Evolutionary conservation across 2,329 filamentous ascomycete species (phyloP).

Genomic region (Exophiala bonariae): DNA sequence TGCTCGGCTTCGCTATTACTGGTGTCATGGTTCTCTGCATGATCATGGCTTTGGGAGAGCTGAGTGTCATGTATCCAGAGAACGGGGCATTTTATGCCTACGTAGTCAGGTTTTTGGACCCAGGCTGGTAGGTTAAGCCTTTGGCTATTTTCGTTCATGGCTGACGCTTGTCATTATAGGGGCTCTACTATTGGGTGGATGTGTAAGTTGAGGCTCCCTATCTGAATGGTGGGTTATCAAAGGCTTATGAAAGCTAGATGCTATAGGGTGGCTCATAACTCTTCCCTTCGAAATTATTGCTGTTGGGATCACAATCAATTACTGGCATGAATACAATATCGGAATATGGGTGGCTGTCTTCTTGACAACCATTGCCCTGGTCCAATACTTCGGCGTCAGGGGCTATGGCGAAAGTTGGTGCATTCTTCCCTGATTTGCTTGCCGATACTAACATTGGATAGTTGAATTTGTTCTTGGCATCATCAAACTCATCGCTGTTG

Average conservation of each 20-base stretch:
- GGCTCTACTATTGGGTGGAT: conserved; percentile 85
- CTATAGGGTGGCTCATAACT: conserved; percentile 80
- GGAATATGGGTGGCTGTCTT: conserved; percentile 82
- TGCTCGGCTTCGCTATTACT: conserved; percentile 74
- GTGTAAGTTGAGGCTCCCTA: too few species aligned
- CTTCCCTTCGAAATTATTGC: conserved; percentile 83
- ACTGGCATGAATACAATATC: conserved; percentile 39
- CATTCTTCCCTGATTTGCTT: background rate
- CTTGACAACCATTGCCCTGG: conserved; percentile 69
- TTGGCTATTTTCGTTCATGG: conserved; percentile 33
- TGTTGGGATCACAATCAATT: conserved; percentile 63
- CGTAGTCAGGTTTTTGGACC: conserved; percentile 88
- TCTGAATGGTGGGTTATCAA: too few species aligned
- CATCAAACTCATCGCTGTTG: conserved; percentile 80
- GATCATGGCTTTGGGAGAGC: conserved; percentile 84
- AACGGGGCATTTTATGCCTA: conserved; percentile 89
- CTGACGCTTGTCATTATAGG: conserved; percentile 44
- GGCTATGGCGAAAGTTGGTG: conserved; percentile 70
- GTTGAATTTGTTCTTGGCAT: conserved; percentile 84
- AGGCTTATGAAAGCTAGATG: too few species aligned
- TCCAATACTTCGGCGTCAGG: conserved; percentile 85
- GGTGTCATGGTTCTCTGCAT: conserved; percentile 88
- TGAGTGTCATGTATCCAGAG: conserved; percentile 84
- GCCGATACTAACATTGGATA: conserved; percentile 20
- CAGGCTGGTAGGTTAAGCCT: conserved; percentile 62